Conservation (phyloP, 2,329 filamentous ascomycete species). For the Rhinocladiella mackenziei region DNA sequence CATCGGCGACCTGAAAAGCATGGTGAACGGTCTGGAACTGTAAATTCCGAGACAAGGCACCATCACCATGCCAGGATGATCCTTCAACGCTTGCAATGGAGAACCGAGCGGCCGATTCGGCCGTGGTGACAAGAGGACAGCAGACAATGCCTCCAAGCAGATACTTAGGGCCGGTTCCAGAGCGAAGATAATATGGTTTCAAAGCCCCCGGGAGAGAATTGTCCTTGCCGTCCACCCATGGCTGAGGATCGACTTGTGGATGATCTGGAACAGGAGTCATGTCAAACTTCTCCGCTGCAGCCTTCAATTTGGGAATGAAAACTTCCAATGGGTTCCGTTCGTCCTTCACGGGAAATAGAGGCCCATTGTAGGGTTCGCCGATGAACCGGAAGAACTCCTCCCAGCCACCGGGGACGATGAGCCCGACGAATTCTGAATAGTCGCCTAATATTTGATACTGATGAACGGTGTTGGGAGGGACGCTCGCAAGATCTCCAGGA, state of each 20-base stretch:
- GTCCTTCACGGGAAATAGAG: conserved; percentile 51
- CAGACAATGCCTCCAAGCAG: conserved; percentile 46
- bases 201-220: conserved; percentile 40
- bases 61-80: conserved; percentile 38
- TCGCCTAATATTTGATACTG: conserved; percentile 54
- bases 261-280: conserved; percentile 52
- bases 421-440: conserved; percentile 52
- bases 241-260: conserved; percentile 39
- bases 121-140: conserved; percentile 48
- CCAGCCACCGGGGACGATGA: conserved; percentile 58
- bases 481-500: conserved; percentile 56
- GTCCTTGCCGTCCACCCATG: conserved; percentile 42
- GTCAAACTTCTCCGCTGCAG: conserved; percentile 54
- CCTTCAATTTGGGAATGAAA: conserved; percentile 41
- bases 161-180: conserved; percentile 49
- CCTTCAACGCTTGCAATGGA: conserved; percentile 52
- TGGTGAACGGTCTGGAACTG: conserved; percentile 50
- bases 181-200: conserved; percentile 50
- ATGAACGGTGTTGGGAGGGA: conserved; percentile 51
- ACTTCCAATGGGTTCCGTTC: conserved; percentile 43
- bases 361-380: conserved; percentile 49
- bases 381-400: conserved; percentile 59
- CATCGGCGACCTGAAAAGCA: conserved; percentile 48
- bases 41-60: conserved; percentile 39
- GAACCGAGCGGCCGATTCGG: conserved; percentile 49